A percentile compares a stretch with the other conserved stretches of the same genome.
Conservation (phyloP, 2,329 filamentous ascomycete genomes). For the Fusarium bulbicola region DNA sequence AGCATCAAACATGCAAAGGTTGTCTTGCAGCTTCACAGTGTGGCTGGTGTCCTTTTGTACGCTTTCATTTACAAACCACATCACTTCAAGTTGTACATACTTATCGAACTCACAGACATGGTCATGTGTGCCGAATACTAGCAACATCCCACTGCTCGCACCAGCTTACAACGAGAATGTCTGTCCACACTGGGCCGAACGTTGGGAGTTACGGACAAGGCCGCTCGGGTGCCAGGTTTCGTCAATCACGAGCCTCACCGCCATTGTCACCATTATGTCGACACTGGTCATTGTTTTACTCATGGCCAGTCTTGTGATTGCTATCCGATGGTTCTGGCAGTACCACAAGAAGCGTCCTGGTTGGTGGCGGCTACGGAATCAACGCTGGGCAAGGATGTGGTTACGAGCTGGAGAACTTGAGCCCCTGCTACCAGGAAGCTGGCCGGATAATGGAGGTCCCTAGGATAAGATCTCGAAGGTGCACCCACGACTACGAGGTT, state of each 20-base stretch:
- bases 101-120: slow-evolving; percentile 53
- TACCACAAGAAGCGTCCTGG: slow-evolving; percentile 33
- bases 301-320: slow-evolving; percentile 34
- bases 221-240: slow-evolving; percentile 51
- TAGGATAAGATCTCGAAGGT: slow-evolving; percentile 1
- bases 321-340: slow-evolving; percentile 33
- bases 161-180: slow-evolving; percentile 60
- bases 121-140: slow-evolving; percentile 63
- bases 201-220: slow-evolving; percentile 50
- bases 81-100: not conserved
- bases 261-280: slow-evolving; percentile 41
- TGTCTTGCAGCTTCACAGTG: slow-evolving; percentile 57
- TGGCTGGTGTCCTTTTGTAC: slow-evolving; percentile 65
- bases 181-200: slow-evolving; percentile 60
- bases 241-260: slow-evolving; percentile 46
- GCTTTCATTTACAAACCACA: not conserved
- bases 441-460: not conserved
- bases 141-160: slow-evolving; percentile 57
- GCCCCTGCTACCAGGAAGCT: slow-evolving; percentile 40
- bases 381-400: slow-evolving; percentile 23
- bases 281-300: slow-evolving; percentile 43
- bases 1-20: slow-evolving; percentile 56
- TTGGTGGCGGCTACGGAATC: slow-evolving; percentile 25
- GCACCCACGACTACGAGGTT: slow-evolving; percentile 14
- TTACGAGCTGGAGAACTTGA: slow-evolving; percentile 43